phyloP scores from a whole-genome alignment of 768 basidiomycete genomes.

The Boletus rex-veris region DNA sequence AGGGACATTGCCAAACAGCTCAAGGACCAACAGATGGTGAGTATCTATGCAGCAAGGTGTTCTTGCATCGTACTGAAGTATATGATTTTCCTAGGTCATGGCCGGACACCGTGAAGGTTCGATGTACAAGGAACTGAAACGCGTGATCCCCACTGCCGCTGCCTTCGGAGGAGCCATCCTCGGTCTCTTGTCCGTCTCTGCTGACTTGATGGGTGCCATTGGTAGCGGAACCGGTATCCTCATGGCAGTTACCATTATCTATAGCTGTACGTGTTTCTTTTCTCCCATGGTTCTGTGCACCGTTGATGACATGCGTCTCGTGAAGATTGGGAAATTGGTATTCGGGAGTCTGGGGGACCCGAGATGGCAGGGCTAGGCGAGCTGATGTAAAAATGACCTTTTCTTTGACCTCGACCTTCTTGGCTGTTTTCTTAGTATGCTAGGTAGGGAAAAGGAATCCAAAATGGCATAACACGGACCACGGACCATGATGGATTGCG shows the following conservation, averaged over 20 bases:
- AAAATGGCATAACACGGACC: not conserved
- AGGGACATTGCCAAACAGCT: constrained; percentile 96
- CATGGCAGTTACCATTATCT: constrained; percentile 98
- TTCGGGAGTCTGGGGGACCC: constrained; percentile 70
- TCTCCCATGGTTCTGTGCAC: not conserved
- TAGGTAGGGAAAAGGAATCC: constrained; percentile 1
- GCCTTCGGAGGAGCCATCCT: constrained; percentile 97
- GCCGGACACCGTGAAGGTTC: constrained; percentile 92
- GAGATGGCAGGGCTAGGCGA: constrained; percentile 83
- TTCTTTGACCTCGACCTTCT: constrained; percentile 1
- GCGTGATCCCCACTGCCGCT: constrained; percentile 96
- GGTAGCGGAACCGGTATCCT: constrained; percentile 95
- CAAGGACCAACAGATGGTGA: constrained; percentile 97
- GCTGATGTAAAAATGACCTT: constrained; percentile 47
- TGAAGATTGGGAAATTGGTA: constrained; percentile 92
- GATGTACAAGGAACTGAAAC: constrained; percentile 99
- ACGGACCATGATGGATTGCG: not conserved
- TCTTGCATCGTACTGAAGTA: constrained; percentile 1
- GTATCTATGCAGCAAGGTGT: not conserved
- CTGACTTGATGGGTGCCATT: constrained; percentile 94
- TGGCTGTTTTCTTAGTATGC: constrained; percentile 1
- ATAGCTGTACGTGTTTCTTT: constrained; percentile 49
- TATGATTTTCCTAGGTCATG: constrained; percentile 51
- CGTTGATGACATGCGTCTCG: not conserved
- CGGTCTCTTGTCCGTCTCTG: constrained; percentile 83